Evolutionary conservation across 75 land plant genomes (phyloP).

Genomic region (Cryptomeria japonica): DNA sequence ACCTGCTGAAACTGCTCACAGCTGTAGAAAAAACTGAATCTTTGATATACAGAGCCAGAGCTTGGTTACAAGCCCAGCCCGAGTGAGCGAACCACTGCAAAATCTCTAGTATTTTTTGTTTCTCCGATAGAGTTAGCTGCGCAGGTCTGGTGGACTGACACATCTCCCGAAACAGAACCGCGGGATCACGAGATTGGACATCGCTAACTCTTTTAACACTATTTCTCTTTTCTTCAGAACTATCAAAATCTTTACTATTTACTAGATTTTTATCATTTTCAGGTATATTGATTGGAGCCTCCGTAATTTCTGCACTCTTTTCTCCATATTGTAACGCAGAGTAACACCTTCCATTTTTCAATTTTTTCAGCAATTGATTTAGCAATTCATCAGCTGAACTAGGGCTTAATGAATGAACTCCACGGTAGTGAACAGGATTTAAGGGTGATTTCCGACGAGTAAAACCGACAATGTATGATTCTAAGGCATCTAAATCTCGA

Average conservation of each 20-base stretch:
- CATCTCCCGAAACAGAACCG: constrained; percentile 9
- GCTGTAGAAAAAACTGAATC: constrained; percentile 77
- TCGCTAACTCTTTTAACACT: background rate
- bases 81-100: constrained; percentile 46
- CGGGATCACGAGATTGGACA: background rate
- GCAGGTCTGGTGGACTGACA: background rate
- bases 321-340: background rate
- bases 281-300: background rate
- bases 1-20: constrained; percentile 56
- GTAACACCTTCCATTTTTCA: background rate
- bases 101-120: constrained; percentile 18
- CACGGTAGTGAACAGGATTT: background rate
- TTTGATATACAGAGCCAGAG: constrained; percentile 74
- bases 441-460: background rate
- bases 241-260: background rate
- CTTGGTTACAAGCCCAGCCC: constrained; percentile 81
- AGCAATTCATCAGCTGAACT: background rate
- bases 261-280: background rate
- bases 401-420: background rate
- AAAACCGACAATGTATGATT: background rate
- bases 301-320: background rate
- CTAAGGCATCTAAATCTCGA: background rate
- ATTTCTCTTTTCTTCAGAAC: background rate
- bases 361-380: background rate
- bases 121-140: background rate